A percentile compares a stretch with the other conserved stretches of the same genome.
phyloP scores from a whole-genome alignment of 495 filamentous ascomycete genomes.

The Aspergillus avenaceus region DNA sequence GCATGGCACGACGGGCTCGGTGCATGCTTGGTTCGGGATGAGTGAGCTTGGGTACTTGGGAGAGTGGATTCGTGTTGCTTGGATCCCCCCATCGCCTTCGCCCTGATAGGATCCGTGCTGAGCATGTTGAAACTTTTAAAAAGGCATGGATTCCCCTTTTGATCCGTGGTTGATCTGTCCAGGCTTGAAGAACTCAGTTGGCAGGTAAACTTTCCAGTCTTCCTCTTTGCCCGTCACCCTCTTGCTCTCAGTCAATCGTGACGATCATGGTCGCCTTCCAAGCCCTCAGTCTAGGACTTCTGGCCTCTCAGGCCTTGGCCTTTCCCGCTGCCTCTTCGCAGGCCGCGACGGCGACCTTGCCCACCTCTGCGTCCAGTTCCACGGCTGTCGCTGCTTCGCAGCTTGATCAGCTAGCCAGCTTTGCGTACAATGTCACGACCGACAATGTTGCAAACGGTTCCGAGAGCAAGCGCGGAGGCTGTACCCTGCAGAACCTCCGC shows the following conservation, averaged over 20 bases:
- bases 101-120: not conserved
- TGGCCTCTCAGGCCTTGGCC: conserved; percentile 9
- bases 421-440: conserved; percentile 13
- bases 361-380: conserved; percentile 17
- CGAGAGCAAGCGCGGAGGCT: conserved; percentile 37
- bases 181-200: no score
- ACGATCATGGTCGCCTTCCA: conserved; percentile 16
- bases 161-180: not conserved
- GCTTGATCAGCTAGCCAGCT: conserved; percentile 12
- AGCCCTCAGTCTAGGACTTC: conserved; percentile 7
- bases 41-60: not conserved
- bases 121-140: not conserved
- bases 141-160: not conserved
- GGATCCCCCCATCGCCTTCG: not conserved
- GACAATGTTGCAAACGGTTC: conserved; percentile 8
- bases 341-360: conserved; percentile 4
- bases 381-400: conserved; percentile 15
- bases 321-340: conserved; percentile 4
- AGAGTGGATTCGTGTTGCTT: not conserved
- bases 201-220: not conserved
- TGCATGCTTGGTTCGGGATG: not conserved
- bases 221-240: not conserved
- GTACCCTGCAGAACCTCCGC: conserved; percentile 43
- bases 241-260: not conserved
- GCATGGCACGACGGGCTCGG: not conserved